Evolutionary conservation across 2,329 filamentous ascomycete species (phyloP).

Genomic region (Aspergillus sp.): DNA sequence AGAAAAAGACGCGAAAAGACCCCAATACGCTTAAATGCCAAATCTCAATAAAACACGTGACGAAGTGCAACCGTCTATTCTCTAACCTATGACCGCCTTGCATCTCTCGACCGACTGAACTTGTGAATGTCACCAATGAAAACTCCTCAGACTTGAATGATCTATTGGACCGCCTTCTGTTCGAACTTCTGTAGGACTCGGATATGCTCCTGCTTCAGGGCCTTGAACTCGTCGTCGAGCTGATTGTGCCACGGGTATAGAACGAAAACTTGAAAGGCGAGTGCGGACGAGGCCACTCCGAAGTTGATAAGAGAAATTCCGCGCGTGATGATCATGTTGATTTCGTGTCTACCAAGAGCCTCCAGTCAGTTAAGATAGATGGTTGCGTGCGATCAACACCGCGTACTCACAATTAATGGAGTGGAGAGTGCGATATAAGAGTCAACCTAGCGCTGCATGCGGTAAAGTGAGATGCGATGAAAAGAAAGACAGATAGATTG

Average conservation of each 20-base stretch:
- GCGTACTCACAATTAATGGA: neutral
- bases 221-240: slow-evolving; percentile 61
- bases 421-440: neutral
- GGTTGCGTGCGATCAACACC: neutral
- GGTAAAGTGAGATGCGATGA: neutral
- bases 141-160: neutral
- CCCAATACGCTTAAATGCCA: too few species aligned
- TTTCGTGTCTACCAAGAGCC: neutral
- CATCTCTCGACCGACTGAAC: too few species aligned
- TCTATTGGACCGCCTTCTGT: neutral
- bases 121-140: neutral
- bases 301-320: slow-evolving; percentile 65
- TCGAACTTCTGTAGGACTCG: slow-evolving; percentile 29
- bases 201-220: slow-evolving; percentile 58
- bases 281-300: slow-evolving; percentile 62
- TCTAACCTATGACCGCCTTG: neutral
- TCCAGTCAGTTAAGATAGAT: neutral
- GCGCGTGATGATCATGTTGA: slow-evolving; percentile 48
- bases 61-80: neutral
- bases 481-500: neutral
- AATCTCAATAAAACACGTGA: too few species aligned
- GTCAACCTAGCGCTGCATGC: neutral
- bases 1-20: too few species aligned
- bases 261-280: slow-evolving; percentile 68
- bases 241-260: slow-evolving; percentile 70